A percentile compares a stretch with the other conserved stretches of the same genome.
Evolutionary conservation across 2,329 filamentous ascomycete genomes (phyloP).

Genomic region (Alternaria brassicicola): DNA sequence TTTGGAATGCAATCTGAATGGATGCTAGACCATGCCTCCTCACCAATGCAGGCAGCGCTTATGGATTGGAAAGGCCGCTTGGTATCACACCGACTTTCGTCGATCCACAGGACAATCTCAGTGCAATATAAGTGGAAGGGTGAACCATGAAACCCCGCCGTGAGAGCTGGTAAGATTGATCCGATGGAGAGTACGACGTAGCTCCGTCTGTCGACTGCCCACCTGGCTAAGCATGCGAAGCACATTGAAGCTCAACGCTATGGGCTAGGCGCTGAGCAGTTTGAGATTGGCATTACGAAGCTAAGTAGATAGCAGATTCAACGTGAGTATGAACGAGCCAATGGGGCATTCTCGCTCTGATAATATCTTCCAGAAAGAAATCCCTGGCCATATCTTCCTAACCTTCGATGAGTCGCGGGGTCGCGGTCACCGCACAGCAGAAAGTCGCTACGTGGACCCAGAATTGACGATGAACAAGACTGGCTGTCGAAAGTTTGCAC

Average conservation of each 20-base stretch:
- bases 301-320: not conserved
- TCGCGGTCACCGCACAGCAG: not conserved
- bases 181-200: slow-evolving; percentile 6
- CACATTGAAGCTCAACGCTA: slow-evolving; percentile 22
- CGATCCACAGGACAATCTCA: slow-evolving; percentile 3
- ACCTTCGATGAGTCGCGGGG: not conserved
- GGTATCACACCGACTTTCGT: not conserved
- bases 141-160: not conserved
- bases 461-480: not conserved
- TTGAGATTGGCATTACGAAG: not conserved
- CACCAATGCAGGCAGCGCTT: not conserved
- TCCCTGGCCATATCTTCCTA: not conserved
- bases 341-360: too few relatives aligned
- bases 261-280: slow-evolving; percentile 11
- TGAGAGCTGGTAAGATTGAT: not conserved
- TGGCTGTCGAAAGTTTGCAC: not conserved
- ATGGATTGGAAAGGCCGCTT: not conserved
- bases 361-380: not conserved
- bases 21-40: not conserved
- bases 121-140: slow-evolving; percentile 6
- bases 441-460: not conserved
- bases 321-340: not conserved
- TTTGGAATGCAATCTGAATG: not conserved
- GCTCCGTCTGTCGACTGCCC: slow-evolving; percentile 10
- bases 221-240: slow-evolving; percentile 26